A percentile compares a stretch with the other conserved stretches of the same genome.
These are phyloP conservation scores for Lithocarpus polystachyus DNA, from an alignment of 306 rosid species.

Conservation along the genomic window DNA sequence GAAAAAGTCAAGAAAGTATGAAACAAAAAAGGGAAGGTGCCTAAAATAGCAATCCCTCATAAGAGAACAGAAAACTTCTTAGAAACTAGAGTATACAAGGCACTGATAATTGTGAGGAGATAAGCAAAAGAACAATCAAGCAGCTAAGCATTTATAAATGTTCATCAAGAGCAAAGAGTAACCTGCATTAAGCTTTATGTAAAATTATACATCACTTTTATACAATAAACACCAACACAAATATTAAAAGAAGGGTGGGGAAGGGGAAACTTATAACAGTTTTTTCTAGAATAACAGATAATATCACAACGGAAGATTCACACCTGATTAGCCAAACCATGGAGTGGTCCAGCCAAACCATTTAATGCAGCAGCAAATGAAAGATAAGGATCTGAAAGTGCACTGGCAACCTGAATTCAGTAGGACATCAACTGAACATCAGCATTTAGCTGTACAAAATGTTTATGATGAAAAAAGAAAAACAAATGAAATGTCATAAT, in stretches of 20 bases:
- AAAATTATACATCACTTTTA: slow-evolving; percentile 12
- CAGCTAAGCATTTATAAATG: not conserved
- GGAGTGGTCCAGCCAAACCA: slow-evolving; percentile 98
- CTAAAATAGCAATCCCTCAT: not conserved
- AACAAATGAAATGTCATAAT: not conserved
- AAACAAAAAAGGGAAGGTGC: no score
- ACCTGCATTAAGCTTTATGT: not conserved
- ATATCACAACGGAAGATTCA: slow-evolving; percentile 14
- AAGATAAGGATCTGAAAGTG: slow-evolving; percentile 97
- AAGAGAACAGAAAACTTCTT: not conserved
- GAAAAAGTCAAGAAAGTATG: no score
- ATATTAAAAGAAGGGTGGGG: slow-evolving; percentile 6
- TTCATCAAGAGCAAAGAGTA: slow-evolving; percentile 1
- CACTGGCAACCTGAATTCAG: slow-evolving; percentile 77
- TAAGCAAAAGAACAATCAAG: not conserved
- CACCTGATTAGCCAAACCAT: slow-evolving; percentile 99
- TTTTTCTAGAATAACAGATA: not conserved
- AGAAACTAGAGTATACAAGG: not conserved
- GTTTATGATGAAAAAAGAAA: not conserved
- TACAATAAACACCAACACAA: not conserved
- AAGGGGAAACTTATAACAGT: not conserved
- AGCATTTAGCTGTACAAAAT: slow-evolving; percentile 1
- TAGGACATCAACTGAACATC: slow-evolving; percentile 17
- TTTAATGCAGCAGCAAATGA: slow-evolving; percentile 96
- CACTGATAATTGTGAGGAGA: not conserved